Evolutionary conservation across 805 yeast genomes (phyloP).

Genomic region (Candida yuanshanica): DNA sequence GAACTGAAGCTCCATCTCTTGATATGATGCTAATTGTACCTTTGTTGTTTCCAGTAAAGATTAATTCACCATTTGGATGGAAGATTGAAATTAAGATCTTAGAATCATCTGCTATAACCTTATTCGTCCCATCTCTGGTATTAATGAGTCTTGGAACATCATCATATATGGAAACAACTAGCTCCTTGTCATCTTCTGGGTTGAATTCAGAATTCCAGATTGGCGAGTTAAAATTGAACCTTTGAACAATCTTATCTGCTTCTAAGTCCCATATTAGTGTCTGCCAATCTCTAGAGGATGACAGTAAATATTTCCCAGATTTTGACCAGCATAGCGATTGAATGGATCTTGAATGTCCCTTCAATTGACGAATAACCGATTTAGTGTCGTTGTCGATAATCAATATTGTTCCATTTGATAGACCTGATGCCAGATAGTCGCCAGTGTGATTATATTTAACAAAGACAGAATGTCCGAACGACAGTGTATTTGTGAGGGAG

Average conservation of each 20-base stretch:
- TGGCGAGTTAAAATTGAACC: conserved; percentile 57
- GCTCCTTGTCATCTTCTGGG: conserved; percentile 40
- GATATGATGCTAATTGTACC: conserved; percentile 62
- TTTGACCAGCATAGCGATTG: conserved; percentile 72
- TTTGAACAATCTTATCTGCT: conserved; percentile 34
- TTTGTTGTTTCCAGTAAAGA: conserved; percentile 73
- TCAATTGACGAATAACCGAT: conserved; percentile 49
- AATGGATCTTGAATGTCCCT: conserved; percentile 66
- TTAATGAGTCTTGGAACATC: conserved; percentile 42
- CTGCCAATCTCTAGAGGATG: conserved; percentile 78
- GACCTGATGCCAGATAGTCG: conserved; percentile 81
- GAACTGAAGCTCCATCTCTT: conserved; percentile 23
- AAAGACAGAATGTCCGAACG: conserved; percentile 60
- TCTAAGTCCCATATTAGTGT: conserved; percentile 75
- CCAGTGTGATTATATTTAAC: conserved; percentile 69
- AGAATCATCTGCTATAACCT: conserved; percentile 7
- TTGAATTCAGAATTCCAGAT: conserved; percentile 64
- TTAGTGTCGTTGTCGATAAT: conserved; percentile 69
- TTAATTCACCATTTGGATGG: conserved; percentile 46
- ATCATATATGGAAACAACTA: conserved; percentile 63
- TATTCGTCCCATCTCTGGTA: conserved; percentile 32
- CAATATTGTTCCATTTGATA: conserved; percentile 65
- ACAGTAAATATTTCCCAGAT: conserved; percentile 62
- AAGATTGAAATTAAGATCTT: conserved; percentile 32
- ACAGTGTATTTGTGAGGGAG: conserved; percentile 62